Base-by-base conservation (phyloP, 257 asterid species). In the Apocynum venetum region DNA sequence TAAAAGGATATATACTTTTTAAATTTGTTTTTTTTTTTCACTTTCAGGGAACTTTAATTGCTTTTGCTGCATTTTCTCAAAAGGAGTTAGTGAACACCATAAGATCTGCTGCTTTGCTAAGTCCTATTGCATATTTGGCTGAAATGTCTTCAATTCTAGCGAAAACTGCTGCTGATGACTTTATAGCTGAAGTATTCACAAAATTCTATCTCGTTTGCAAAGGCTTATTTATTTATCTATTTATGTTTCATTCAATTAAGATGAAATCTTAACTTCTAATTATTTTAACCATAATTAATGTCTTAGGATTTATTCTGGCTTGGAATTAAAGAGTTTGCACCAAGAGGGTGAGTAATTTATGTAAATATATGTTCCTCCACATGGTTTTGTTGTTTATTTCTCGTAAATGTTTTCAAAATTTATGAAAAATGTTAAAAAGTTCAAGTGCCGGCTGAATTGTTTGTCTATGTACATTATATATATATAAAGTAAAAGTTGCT, bases 1-100 rank as follows among this genome's bases (percentile, higher is more conserved):
- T 3, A 43, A 38, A 46, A 0, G 51, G 41, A 31, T 52, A 1
- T 52, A 43, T 0, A 75, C 8, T 61, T 38, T n/a, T 0, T 61
- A 10, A 8, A 2, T 31, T 10, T 12, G 4, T n/a, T 2, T 10
- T 46, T 52, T n/a, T 52, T 47, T 35, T 4, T 25, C n/a, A 4
- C 9, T 47, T 14, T 35, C 77, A 92, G 97, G 97, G 97, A n/a
- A 92, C 96, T 17, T 80, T 92, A 66, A 91, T 89, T 87, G 95
- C 96, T 0, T 87, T 91, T 36, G 95, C 89, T 43, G 91, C 95
- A 91, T 92, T 68, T 64, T 85, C 89, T 6, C 38, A 77, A 51
- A 81, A 82, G 44, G 67, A 85, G 65, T 61, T 83, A 13, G 52
- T 82, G 76, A 63, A 75, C 76, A 77, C 71, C 79, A 55, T 83